Evolutionary conservation across 306 rosid species (phyloP).

Genomic region (Cyclanthera cordifolia): DNA sequence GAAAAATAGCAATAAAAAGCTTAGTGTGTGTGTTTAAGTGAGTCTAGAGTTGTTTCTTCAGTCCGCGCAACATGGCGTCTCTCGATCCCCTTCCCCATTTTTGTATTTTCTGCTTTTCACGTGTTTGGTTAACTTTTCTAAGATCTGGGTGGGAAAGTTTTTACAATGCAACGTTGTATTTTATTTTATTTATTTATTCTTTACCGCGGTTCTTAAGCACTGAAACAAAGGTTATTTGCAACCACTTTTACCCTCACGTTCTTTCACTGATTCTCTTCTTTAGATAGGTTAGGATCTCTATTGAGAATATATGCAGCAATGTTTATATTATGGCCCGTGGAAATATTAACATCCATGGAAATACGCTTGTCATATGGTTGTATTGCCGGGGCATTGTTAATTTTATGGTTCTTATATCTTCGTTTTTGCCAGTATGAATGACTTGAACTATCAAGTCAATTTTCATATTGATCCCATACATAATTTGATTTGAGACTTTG

Average conservation of each 20-base stretch:
- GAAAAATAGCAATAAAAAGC: too few relatives aligned
- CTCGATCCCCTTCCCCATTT: constrained; percentile 14
- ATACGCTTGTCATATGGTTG: neutral
- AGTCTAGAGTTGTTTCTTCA: neutral
- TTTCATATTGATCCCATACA: neutral
- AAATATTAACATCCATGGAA: neutral
- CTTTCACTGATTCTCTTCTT: neutral
- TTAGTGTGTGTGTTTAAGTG: too few relatives aligned
- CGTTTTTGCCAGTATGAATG: neutral
- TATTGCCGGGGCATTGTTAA: neutral
- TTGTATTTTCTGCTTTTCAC: neutral
- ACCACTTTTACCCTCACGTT: neutral
- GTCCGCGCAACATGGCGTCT: too few relatives aligned
- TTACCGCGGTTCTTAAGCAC: neutral
- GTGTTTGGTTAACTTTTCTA: constrained; percentile 1
- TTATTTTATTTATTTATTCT: too few relatives aligned
- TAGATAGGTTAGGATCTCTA: neutral
- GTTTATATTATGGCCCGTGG: neutral
- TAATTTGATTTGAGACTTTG: neutral
- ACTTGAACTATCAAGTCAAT: neutral
- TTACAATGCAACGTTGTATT: neutral
- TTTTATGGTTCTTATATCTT: neutral
- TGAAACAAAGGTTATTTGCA: neutral
- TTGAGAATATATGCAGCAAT: neutral
- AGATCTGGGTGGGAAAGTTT: neutral